Percentiles rank a stretch among this genome's conserved stretches.
These are phyloP conservation scores for Corylus heterophylla DNA, from an alignment of 306 rosid genomes.

Conservation along the genomic window DNA sequence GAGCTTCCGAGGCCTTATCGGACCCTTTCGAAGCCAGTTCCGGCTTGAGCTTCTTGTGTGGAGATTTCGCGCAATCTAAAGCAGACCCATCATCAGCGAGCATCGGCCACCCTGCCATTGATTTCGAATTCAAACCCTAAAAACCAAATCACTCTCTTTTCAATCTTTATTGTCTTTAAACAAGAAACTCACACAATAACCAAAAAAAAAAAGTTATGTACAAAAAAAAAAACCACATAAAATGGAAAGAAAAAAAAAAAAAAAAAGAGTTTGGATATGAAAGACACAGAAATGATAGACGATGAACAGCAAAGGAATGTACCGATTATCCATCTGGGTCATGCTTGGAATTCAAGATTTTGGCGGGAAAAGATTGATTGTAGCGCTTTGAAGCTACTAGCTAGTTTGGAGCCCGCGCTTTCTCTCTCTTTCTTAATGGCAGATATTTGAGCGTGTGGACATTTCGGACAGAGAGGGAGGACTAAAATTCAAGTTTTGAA, in stretches of 20 bases:
- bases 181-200: background rate
- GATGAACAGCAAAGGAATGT: conserved; percentile 22
- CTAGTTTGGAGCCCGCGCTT: conserved; percentile 40
- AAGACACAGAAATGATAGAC: conserved; percentile 10
- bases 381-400: conserved; percentile 30
- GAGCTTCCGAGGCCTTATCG: background rate
- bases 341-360: conserved; percentile 28
- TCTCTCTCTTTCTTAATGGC: conserved; percentile 33
- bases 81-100: conserved; percentile 28
- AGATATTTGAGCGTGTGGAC: conserved; percentile 20
- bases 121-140: conserved; percentile 51
- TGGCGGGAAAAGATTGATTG: conserved; percentile 56
- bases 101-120: conserved; percentile 55
- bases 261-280: background rate
- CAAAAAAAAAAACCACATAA: background rate
- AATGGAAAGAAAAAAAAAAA: background rate
- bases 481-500: conserved; percentile 56
- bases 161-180: conserved; percentile 8
- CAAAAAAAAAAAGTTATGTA: background rate
- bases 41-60: conserved; percentile 28
- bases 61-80: conserved; percentile 31
- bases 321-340: conserved; percentile 40
- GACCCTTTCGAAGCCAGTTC: conserved; percentile 15
- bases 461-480: conserved; percentile 30
- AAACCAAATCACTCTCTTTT: conserved; percentile 20